Percentiles rank a stretch among this genome's conserved stretches.
phyloP scores from a whole-genome alignment of 2,329 filamentous ascomycete species.

The Sarocladium strictum region DNA sequence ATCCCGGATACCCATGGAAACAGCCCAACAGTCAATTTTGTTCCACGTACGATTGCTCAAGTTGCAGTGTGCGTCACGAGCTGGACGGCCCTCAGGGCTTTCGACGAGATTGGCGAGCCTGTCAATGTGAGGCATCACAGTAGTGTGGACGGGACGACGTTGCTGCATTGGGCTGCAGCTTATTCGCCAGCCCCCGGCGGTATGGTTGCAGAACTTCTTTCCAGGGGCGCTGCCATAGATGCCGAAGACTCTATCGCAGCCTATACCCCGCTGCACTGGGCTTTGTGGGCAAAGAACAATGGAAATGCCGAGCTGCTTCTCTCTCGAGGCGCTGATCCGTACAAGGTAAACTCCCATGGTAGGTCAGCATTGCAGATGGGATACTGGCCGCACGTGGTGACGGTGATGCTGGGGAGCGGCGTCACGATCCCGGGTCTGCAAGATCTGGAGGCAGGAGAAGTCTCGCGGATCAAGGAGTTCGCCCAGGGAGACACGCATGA shows the following conservation, averaged over 20 bases:
- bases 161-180: background rate
- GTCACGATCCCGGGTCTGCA: background rate
- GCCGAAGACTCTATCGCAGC: background rate
- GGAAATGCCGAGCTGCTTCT: background rate
- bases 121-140: background rate
- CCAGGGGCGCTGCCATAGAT: background rate
- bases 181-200: background rate
- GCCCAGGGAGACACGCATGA: too few relatives aligned
- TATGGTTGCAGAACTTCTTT: background rate
- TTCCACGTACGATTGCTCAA: background rate
- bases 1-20: too few relatives aligned
- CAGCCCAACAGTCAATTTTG: background rate
- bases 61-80: background rate
- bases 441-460: background rate
- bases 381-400: background rate
- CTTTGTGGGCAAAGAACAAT: background rate
- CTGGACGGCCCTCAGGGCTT: background rate
- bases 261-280: background rate
- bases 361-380: background rate
- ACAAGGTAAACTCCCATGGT: background rate
- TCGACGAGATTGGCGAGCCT: background rate
- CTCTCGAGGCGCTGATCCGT: background rate
- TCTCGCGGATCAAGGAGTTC: too few relatives aligned
- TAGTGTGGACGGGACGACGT: too few relatives aligned
- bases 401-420: background rate